These are phyloP conservation scores for Maudiozyma humilis DNA, from an alignment of 1,139 yeast species.

Conservation along the genomic window DNA sequence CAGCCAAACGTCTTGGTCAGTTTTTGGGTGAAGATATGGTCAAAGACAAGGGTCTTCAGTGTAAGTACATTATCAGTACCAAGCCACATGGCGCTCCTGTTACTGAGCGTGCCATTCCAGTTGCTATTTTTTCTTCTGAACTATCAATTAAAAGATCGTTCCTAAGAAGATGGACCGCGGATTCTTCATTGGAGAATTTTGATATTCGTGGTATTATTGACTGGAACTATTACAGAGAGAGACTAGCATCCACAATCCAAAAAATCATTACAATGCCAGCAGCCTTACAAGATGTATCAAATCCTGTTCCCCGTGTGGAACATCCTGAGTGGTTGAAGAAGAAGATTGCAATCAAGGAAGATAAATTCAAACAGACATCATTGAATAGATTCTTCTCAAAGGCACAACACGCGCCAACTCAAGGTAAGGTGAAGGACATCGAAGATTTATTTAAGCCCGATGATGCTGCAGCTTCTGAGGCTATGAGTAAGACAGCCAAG, in stretches of 20 bases:
- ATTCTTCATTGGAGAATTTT: slow-evolving; percentile 66
- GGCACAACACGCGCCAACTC: slow-evolving; percentile 26
- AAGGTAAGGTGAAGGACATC: slow-evolving; percentile 51
- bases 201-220: slow-evolving; percentile 87
- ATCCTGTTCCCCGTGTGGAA: slow-evolving; percentile 89
- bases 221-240: slow-evolving; percentile 87
- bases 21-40: slow-evolving; percentile 97
- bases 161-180: slow-evolving; percentile 80
- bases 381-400: slow-evolving; percentile 50
- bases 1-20: slow-evolving; percentile 88
- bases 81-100: slow-evolving; percentile 83
- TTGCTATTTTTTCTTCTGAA: slow-evolving; percentile 88
- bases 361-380: slow-evolving; percentile 63
- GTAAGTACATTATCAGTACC: slow-evolving; percentile 85
- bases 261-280: slow-evolving; percentile 97
- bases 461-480: slow-evolving; percentile 15
- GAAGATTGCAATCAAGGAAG: slow-evolving; percentile 51
- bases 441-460: slow-evolving; percentile 58
- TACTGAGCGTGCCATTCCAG: slow-evolving; percentile 94
- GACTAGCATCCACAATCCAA: slow-evolving; percentile 87
- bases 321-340: slow-evolving; percentile 92
- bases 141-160: slow-evolving; percentile 49
- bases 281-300: slow-evolving; percentile 78
- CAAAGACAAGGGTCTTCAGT: slow-evolving; percentile 91
- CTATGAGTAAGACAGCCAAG: slow-evolving; percentile 18